phyloP scores from a whole-genome alignment of 2,329 filamentous ascomycete genomes.

The Botrytis paeoniae region DNA sequence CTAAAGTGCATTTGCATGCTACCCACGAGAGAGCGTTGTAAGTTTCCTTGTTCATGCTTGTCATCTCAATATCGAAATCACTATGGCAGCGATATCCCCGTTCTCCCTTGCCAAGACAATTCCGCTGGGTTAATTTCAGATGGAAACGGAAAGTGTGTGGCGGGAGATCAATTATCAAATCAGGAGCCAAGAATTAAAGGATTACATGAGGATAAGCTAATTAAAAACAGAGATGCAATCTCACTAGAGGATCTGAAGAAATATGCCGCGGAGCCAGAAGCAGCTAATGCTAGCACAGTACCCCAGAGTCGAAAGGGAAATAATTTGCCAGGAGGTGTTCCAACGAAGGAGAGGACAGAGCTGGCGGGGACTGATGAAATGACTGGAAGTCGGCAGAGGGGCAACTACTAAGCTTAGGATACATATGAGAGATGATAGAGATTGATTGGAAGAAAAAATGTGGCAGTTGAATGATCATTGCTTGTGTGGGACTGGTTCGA shows the following conservation, averaged over 20 bases:
- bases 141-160: background rate
- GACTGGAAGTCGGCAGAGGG: constrained; percentile 17
- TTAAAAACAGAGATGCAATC: constrained; percentile 23
- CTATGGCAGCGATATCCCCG: background rate
- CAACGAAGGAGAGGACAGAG: constrained; percentile 28
- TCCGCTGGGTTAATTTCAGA: background rate
- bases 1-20: constrained; percentile 40
- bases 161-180: background rate
- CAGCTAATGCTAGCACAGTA: constrained; percentile 27
- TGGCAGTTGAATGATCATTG: background rate
- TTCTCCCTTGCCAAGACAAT: no score
- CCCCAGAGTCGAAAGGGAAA: constrained; percentile 24
- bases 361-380: constrained; percentile 26
- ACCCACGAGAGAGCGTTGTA: constrained; percentile 40
- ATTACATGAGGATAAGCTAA: background rate
- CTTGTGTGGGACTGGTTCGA: background rate
- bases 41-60: constrained; percentile 15
- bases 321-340: constrained; percentile 21
- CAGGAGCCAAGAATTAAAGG: background rate
- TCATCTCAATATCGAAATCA: background rate
- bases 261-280: constrained; percentile 33
- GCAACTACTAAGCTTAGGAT: background rate
- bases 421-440: background rate
- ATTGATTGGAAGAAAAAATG: background rate
- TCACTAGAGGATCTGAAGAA: constrained; percentile 39